Base-by-base conservation (phyloP, 2,329 filamentous ascomycete genomes). In the Tolypocladium paradoxum region DNA sequence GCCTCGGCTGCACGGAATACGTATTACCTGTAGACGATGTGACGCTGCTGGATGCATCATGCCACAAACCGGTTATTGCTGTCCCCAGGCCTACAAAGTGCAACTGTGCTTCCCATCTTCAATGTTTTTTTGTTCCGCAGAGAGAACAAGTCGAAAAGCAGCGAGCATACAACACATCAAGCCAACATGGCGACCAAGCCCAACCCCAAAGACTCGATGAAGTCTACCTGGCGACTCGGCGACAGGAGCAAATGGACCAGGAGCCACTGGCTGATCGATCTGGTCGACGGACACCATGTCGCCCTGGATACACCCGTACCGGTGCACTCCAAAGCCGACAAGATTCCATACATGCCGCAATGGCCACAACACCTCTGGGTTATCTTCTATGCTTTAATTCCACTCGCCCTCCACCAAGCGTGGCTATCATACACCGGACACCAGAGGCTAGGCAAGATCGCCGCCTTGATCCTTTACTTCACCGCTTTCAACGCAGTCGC, bases 251-350 rank as follows among this genome's bases (percentile, higher is more conserved):
- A 60, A 4, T 72, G 70, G 70, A 65, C 59, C 6, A 4, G 59
- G 6, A 54, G 58, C 43, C 68, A 71, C 54, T 65, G 60, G 61
- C 52, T 69, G 12, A 58, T 68, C 29, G 65, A 71, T 40, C 38
- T 63, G 0, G 55, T 70, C 5, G 59, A 60, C 45, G 58, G 62
- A 8, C 60, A 70, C 38, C 64, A 61, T 1, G 24, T 54, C 4
- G 47, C 54, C 12, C 61, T 67, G 34, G 57, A 70, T 36, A 59
- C 64, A 22, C 58, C 64, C 0, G 60, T 71, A 0, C 73, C 72
- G 0, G 62, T 71, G 2, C 68, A 73, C 58, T 36, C 60, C 9
- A 76, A 76, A 58, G 60, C 60, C 0, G 72, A 75, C 27, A 69
- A 68, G 37, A 60, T 74, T n/a, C 72, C 71, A 1, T 65, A 69